Conservation (phyloP, 306 rosid species). For the Hylodesmum podocarpum region DNA sequence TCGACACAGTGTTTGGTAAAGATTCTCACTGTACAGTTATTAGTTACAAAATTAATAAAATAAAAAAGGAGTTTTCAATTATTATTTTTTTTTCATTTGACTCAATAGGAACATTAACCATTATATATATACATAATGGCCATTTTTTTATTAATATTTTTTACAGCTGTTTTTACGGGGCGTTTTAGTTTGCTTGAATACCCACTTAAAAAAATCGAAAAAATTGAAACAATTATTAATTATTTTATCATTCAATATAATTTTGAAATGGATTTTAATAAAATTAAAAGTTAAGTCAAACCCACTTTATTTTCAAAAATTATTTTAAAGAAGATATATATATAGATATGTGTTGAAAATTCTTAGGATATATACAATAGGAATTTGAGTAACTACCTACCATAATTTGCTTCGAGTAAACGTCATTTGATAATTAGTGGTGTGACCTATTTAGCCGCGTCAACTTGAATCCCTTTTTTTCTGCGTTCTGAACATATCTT, state of each 20-base stretch:
- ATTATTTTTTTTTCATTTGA: background rate
- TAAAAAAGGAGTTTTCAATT: too few species aligned
- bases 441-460: background rate
- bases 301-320: too few species aligned
- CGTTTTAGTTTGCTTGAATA: too few species aligned
- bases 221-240: too few species aligned
- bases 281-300: too few species aligned
- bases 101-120: background rate
- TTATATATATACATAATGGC: background rate
- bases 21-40: background rate
- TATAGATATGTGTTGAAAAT: background rate
- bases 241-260: too few species aligned
- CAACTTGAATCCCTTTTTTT: background rate
- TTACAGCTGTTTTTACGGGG: too few species aligned
- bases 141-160: too few species aligned
- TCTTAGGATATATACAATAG: background rate
- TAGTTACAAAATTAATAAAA: too few species aligned
- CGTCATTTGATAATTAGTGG: background rate
- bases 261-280: too few species aligned
- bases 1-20: background rate
- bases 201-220: too few species aligned
- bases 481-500: background rate
- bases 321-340: background rate
- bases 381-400: background rate
- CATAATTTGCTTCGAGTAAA: background rate